Base-by-base conservation (phyloP, 2,329 filamentous ascomycete genomes). In the Xylariaceae sp. region DNA sequence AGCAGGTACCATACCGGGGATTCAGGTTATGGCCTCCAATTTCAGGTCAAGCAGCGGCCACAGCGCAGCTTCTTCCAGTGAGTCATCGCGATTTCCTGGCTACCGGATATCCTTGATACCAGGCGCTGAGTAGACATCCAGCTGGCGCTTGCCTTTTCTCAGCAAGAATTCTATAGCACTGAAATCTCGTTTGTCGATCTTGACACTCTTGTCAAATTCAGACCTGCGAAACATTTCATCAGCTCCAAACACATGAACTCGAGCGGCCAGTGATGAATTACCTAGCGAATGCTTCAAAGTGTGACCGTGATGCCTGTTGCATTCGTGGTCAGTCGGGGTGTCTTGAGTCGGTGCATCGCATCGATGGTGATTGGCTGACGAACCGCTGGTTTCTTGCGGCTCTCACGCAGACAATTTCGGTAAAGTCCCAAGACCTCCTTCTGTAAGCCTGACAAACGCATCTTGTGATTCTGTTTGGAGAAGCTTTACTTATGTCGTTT, bases 371-470 rank as follows among this genome's bases (percentile, higher is more conserved):
- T 56, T 48, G 18, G 33, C 9, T 26, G 32, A 54, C 74, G 55
- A 63, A 91, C 88, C 55, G 67, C 61, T 37, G 90, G 89, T 64
- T 98, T 97, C 57, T 82, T 83, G 45, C 84, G 79, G 44, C 85
- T 82, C 57, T 87, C 87, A 45, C 90, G 80, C 19, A 98, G 71
- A 57, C 91, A 97, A 60, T 81, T 79, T 44, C 91, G 82, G 63
- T 97, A 98, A 12, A 98, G 78, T 26, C 81, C 74, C 38, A 97
- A 65, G 3, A 96, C 91, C 57, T 95, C 89, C 56, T 79, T 84
- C 62, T 97, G 91, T n/a, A 97, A 72, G 28, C 93, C 93, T 7
- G 90, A 95, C 19, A 90, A 71, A 54, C 81, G 76, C 69, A 69
- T 69, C 26, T n/a, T 32, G 22, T 6, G n/a, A n/a, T n/a, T n/a